phyloP scores from a whole-genome alignment of 768 basidiomycete genomes.

The Rhodosporidiobolus sp. region DNA sequence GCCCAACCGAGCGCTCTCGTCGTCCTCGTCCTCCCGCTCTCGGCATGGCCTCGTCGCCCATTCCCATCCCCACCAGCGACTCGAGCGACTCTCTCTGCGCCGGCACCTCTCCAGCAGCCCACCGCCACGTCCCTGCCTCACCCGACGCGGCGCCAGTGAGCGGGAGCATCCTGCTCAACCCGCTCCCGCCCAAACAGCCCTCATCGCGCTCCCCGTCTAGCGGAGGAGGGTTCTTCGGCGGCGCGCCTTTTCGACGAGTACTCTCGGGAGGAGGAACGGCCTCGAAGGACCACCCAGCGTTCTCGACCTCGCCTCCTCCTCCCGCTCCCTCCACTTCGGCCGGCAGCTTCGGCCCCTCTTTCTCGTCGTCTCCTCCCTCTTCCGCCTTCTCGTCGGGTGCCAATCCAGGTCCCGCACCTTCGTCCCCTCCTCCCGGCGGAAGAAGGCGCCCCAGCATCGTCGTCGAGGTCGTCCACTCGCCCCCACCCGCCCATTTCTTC shows the following conservation, averaged over 20 bases:
- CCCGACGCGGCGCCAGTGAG: conserved; percentile 3
- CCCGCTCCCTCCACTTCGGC: too few species aligned
- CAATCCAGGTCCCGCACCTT: not conserved
- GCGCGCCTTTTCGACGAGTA: not conserved
- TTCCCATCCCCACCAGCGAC: not conserved
- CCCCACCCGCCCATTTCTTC: conserved; percentile 15
- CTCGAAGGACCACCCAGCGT: not conserved
- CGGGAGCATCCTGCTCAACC: conserved; percentile 36
- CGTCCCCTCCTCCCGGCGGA: not conserved
- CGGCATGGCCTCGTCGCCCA: not conserved
- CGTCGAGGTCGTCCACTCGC: conserved; percentile 19
- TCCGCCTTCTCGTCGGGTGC: not conserved
- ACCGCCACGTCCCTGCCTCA: conserved; percentile 1
- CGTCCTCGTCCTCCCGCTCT: not conserved
- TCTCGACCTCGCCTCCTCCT: not conserved
- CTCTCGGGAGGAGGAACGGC: not conserved
- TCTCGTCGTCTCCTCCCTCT: too few species aligned
- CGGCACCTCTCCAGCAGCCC: conserved; percentile 3
- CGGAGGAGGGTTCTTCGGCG: not conserved
- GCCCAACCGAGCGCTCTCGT: too few species aligned
- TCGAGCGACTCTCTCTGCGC: not conserved
- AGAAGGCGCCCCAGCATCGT: conserved; percentile 5
- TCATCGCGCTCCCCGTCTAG: not conserved
- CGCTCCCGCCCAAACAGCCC: conserved; percentile 1
- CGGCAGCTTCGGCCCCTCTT: too few species aligned